A percentile compares a stretch with the other conserved stretches of the same genome.
These are phyloP conservation scores for Backusella circina DNA, from an alignment of 192 early-diverging fungal species.

Conservation along the genomic window DNA sequence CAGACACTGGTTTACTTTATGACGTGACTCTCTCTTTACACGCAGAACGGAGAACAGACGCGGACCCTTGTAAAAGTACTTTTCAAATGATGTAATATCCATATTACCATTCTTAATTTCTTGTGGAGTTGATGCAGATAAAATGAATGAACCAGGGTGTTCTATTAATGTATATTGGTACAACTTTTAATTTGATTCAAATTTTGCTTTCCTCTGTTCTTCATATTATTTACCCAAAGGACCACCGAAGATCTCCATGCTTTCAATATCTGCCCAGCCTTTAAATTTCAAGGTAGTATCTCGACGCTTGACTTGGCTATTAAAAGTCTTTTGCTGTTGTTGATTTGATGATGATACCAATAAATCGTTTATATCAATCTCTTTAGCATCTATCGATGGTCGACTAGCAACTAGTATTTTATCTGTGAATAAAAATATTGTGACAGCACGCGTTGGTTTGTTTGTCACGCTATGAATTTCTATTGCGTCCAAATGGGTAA, in stretches of 20 bases:
- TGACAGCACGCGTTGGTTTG: conserved; percentile 25
- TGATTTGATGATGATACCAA: neutral
- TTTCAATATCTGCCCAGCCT: conserved; percentile 35
- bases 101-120: neutral
- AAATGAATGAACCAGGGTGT: conserved; percentile 17
- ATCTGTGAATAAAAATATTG: conserved; percentile 36
- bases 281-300: conserved; percentile 24
- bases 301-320: neutral
- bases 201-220: neutral
- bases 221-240: neutral
- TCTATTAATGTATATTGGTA: neutral
- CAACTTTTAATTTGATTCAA: neutral
- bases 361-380: conserved; percentile 22
- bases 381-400: conserved; percentile 18
- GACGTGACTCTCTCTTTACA: neutral
- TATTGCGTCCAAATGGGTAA: conserved; percentile 26
- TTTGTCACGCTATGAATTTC: conserved; percentile 28
- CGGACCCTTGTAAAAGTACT: conserved; percentile 28
- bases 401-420: conserved; percentile 33
- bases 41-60: conserved; percentile 9
- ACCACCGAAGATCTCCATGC: conserved; percentile 31
- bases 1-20: neutral
- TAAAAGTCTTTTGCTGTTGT: neutral
- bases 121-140: conserved; percentile 10
- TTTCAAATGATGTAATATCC: conserved; percentile 19